A percentile compares a stretch with the other conserved stretches of the same genome.
Conservation (phyloP, 2,329 filamentous ascomycete genomes). For the Colletotrichum sp. region DNA sequence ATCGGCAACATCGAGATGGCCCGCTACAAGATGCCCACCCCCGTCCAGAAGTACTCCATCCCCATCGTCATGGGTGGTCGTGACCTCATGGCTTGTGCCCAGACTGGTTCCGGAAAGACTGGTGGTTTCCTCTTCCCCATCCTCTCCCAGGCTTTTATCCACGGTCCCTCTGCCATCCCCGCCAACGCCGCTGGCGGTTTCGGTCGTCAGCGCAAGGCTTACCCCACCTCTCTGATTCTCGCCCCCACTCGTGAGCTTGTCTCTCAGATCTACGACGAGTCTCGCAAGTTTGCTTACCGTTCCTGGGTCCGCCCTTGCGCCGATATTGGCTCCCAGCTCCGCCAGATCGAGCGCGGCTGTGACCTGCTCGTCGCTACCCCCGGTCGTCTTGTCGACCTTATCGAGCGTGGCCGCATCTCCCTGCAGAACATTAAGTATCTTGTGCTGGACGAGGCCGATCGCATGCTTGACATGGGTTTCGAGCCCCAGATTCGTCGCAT, state of each 20-base stretch:
- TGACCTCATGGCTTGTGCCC: constrained; percentile 99
- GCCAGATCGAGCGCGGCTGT: constrained; percentile 96
- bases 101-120: constrained; percentile 99
- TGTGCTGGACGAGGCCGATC: constrained; percentile 98
- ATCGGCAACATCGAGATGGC: constrained; percentile 92
- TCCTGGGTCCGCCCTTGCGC: constrained; percentile 98
- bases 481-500: constrained; percentile 99
- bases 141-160: constrained; percentile 94
- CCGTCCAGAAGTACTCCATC: constrained; percentile 99
- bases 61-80: constrained; percentile 98
- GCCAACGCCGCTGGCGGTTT: constrained; percentile 69
- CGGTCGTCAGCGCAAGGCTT: constrained; percentile 95
- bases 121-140: constrained; percentile 99
- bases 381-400: constrained; percentile 95
- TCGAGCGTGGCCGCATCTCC: constrained; percentile 97
- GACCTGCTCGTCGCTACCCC: constrained; percentile 97
- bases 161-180: constrained; percentile 77
- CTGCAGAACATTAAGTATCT: constrained; percentile 99
- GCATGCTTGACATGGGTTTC: constrained; percentile 99
- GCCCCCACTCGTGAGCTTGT: constrained; percentile 98
- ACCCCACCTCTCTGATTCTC: constrained; percentile 93
- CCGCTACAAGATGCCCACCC: constrained; percentile 93
- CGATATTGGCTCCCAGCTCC: constrained; percentile 97
- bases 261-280: constrained; percentile 97
- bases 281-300: constrained; percentile 97